These are phyloP conservation scores for Dillenia suffruticosa DNA, from an alignment of 164 flowering plant species.

Conservation along the genomic window DNA sequence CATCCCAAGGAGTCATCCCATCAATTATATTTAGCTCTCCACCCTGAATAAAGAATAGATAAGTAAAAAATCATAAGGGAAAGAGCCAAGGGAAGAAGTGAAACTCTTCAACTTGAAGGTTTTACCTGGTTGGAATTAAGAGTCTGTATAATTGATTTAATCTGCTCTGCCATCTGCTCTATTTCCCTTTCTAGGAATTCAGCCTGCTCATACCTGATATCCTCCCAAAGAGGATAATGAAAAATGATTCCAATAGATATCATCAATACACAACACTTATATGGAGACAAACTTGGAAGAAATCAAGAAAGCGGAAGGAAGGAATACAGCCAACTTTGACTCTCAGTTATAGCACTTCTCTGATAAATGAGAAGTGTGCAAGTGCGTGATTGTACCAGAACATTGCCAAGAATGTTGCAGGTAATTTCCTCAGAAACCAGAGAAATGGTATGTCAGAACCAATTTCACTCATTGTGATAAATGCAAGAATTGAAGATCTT, in stretches of 20 bases:
- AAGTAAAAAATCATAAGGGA: background rate
- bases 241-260: too few species aligned
- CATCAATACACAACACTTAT: background rate
- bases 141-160: constrained; percentile 83
- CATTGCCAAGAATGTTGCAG: too few species aligned
- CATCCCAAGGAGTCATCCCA: constrained; percentile 81
- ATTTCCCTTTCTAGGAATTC: constrained; percentile 83
- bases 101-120: background rate
- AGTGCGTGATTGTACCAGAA: too few species aligned
- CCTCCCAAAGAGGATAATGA: constrained; percentile 2
- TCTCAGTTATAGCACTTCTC: too few species aligned
- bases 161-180: constrained; percentile 90
- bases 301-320: too few species aligned
- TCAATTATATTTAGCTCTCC: constrained; percentile 76
- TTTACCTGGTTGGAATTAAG: constrained; percentile 75
- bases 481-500: too few species aligned
- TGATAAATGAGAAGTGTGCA: too few species aligned
- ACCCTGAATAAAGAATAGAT: constrained; percentile 38
- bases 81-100: background rate
- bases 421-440: too few species aligned
- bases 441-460: too few species aligned
- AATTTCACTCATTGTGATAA: too few species aligned
- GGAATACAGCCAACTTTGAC: too few species aligned
- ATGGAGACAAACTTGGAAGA: too few species aligned
- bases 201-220: constrained; percentile 92